phyloP scores from a whole-genome alignment of 1,139 yeast species.

The Taphrina betulina region DNA sequence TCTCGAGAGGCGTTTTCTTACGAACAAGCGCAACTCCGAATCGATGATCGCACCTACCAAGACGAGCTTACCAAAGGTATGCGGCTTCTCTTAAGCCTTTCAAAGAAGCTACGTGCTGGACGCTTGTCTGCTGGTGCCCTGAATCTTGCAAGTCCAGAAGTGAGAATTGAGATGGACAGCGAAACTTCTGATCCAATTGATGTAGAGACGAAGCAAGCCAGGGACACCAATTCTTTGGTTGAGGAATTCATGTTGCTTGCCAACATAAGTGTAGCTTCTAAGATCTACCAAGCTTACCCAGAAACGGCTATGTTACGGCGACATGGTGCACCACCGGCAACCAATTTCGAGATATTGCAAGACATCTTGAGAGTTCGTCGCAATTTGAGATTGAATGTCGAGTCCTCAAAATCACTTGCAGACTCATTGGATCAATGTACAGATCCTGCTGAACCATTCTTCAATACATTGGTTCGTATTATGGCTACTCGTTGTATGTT shows the following conservation, averaged over 20 bases:
- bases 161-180: conserved; percentile 92
- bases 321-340: conserved; percentile 93
- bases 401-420: conserved; percentile 86
- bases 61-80: conserved; percentile 89
- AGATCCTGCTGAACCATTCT: conserved; percentile 80
- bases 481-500: conserved; percentile 99
- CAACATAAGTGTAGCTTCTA: conserved; percentile 90
- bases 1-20: conserved; percentile 95
- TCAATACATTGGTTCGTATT: conserved; percentile 89
- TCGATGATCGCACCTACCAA: conserved; percentile 71
- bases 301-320: conserved; percentile 97
- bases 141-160: conserved; percentile 96
- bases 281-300: conserved; percentile 87
- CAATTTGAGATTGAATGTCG: conserved; percentile 68
- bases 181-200: conserved; percentile 97
- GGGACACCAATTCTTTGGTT: conserved; percentile 91
- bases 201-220: conserved; percentile 82
- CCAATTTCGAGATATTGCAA: conserved; percentile 83
- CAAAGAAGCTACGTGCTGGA: conserved; percentile 79
- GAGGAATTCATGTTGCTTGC: conserved; percentile 99
- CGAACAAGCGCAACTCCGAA: conserved; percentile 86
- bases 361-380: conserved; percentile 86
- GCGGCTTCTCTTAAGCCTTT: conserved; percentile 72
- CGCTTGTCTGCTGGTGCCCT: conserved; percentile 94
- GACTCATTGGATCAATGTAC: conserved; percentile 87